Evolutionary conservation across 148 eudicot genomes (phyloP).

Genomic region (Linanthus parryae): DNA sequence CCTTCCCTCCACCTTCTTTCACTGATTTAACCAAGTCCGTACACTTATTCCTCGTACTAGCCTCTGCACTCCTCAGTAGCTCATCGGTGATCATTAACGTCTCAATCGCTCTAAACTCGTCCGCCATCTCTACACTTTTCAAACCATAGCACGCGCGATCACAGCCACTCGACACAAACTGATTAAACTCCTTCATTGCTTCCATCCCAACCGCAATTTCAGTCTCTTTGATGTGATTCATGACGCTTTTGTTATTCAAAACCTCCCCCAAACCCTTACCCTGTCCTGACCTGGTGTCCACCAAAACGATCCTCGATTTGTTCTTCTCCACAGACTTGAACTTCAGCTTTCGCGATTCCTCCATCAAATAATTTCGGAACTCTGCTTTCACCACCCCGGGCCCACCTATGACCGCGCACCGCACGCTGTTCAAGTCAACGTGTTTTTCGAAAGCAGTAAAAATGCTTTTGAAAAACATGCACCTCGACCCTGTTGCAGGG

Average conservation of each 20-base stretch:
- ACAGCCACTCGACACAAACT: slow-evolving; percentile 1
- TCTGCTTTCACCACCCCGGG: not conserved
- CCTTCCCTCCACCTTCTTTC: slow-evolving; percentile 11
- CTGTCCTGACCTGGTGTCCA: not conserved
- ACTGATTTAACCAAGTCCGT: slow-evolving; percentile 10
- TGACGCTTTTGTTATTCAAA: slow-evolving; percentile 2
- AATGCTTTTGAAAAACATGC: slow-evolving; percentile 1
- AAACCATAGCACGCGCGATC: slow-evolving; percentile 13
- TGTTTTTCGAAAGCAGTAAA: not conserved
- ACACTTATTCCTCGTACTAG: slow-evolving; percentile 7
- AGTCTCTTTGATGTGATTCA: not conserved
- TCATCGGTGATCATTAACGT: slow-evolving; percentile 15
- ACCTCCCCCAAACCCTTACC: slow-evolving; percentile 1
- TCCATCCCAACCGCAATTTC: not conserved
- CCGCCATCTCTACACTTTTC: slow-evolving; percentile 8
- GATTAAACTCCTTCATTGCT: slow-evolving; percentile 7
- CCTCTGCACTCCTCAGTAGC: slow-evolving; percentile 3
- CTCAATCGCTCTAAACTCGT: slow-evolving; percentile 8
- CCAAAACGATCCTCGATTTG: not conserved
- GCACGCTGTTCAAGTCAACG: not conserved
- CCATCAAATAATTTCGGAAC: slow-evolving; percentile 2
- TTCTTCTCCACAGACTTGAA: not conserved
- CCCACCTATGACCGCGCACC: slow-evolving; percentile 1
- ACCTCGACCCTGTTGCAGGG: not conserved
- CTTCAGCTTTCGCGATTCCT: not conserved